Conservation (phyloP, 2,329 filamentous ascomycete species). For the Aspergillus cejpii region DNA sequence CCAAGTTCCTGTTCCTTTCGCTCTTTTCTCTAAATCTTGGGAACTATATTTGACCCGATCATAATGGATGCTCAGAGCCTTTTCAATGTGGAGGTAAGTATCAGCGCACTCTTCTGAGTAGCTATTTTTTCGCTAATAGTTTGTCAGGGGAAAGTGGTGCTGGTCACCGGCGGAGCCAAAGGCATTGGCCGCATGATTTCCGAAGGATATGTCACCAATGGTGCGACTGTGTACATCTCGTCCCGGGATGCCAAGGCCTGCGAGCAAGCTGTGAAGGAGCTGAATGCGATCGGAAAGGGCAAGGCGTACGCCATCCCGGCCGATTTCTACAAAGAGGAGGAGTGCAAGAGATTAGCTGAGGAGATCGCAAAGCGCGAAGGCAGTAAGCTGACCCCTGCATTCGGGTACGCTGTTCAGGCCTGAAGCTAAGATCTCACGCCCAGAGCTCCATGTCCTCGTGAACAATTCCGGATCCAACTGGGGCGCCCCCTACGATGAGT, state of each 20-base stretch:
- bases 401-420: not conserved
- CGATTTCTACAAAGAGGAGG: constrained; percentile 48
- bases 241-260: constrained; percentile 48
- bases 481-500: constrained; percentile 53
- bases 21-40: not conserved
- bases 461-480: constrained; percentile 51
- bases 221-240: constrained; percentile 50
- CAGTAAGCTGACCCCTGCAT: constrained; percentile 48
- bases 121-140: constrained; percentile 42
- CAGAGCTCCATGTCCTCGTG: constrained; percentile 45
- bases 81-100: constrained; percentile 54
- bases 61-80: constrained; percentile 51
- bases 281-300: constrained; percentile 48
- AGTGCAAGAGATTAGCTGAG: constrained; percentile 44
- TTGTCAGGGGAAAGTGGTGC: constrained; percentile 40
- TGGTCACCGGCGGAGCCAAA: constrained; percentile 48
- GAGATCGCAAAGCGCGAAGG: constrained; percentile 43
- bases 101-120: constrained; percentile 41
- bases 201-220: constrained; percentile 49
- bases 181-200: constrained; percentile 52
- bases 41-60: not conserved
- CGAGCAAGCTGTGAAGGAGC: constrained; percentile 41
- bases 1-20: not conserved
- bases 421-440: constrained; percentile 1
- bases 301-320: constrained; percentile 48